Conservation (phyloP, 106 monocot species). For the Dioscorea alata region DNA sequence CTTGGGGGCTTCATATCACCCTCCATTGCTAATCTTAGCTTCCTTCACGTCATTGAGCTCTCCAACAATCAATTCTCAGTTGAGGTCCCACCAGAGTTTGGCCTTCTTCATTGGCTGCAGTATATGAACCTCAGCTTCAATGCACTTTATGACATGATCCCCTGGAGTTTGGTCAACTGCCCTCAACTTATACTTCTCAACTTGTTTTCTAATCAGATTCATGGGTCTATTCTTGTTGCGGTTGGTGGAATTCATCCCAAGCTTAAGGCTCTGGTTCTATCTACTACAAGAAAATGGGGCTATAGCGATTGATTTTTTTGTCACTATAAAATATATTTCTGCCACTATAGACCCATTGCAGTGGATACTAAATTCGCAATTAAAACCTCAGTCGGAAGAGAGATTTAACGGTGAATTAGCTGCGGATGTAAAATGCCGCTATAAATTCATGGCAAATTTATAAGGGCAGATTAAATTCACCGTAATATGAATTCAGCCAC, state of each 20-base stretch:
- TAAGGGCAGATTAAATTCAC: too few species aligned
- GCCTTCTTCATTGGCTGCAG: background rate
- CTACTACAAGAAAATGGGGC: too few species aligned
- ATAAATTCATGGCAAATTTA: too few species aligned
- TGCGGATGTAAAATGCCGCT: too few species aligned
- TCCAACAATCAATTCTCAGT: background rate
- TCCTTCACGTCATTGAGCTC: background rate
- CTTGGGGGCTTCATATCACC: constrained; percentile 8
- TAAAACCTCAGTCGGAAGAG: too few species aligned
- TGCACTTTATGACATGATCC: background rate
- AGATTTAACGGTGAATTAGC: too few species aligned
- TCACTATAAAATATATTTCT: too few species aligned
- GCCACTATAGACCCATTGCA: too few species aligned
- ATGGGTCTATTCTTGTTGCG: background rate
- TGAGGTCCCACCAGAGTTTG: background rate
- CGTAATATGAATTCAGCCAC: too few species aligned
- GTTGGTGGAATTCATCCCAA: background rate
- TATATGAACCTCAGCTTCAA: too few species aligned
- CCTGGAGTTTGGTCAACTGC: background rate
- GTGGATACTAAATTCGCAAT: too few species aligned
- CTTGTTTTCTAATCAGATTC: background rate
- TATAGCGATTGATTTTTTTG: too few species aligned
- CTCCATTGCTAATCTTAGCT: background rate
- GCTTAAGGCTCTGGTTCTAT: background rate
- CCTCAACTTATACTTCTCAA: background rate